Evolutionary conservation across 176 grass and related monocot genomes (phyloP).

Genomic region (Avena eriantha): DNA sequence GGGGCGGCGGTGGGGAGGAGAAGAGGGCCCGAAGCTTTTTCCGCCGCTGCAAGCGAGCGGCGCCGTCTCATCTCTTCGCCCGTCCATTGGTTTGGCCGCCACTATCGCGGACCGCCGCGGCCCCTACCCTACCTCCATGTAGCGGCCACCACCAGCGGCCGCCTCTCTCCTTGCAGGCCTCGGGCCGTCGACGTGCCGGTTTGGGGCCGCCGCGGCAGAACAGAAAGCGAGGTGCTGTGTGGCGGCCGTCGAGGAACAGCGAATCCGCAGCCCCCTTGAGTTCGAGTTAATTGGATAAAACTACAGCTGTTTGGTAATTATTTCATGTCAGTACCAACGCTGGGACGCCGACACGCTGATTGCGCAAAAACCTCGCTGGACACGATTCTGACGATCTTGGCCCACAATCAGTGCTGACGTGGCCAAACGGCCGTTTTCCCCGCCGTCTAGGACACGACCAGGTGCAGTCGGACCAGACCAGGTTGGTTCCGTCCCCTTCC

Average conservation of each 20-base stretch:
- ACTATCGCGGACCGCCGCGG: background rate
- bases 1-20: background rate
- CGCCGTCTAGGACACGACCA: too few species aligned
- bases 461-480: too few species aligned
- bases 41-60: background rate
- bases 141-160: background rate
- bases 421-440: too few species aligned
- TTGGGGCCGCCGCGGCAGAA: background rate
- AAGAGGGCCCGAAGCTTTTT: background rate
- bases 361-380: too few species aligned
- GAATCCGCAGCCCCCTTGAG: background rate
- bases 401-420: too few species aligned
- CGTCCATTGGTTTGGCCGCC: too few species aligned
- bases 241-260: background rate
- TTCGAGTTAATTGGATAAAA: too few species aligned
- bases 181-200: background rate
- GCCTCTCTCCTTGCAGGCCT: background rate
- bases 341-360: too few species aligned
- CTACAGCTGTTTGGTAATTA: too few species aligned
- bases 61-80: background rate
- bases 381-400: too few species aligned
- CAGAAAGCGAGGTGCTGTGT: background rate
- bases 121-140: background rate
- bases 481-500: too few species aligned
- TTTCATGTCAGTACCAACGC: too few species aligned